These are phyloP conservation scores for Cercospora berteroae DNA, from an alignment of 2,329 filamentous ascomycete species.

Conservation along the genomic window DNA sequence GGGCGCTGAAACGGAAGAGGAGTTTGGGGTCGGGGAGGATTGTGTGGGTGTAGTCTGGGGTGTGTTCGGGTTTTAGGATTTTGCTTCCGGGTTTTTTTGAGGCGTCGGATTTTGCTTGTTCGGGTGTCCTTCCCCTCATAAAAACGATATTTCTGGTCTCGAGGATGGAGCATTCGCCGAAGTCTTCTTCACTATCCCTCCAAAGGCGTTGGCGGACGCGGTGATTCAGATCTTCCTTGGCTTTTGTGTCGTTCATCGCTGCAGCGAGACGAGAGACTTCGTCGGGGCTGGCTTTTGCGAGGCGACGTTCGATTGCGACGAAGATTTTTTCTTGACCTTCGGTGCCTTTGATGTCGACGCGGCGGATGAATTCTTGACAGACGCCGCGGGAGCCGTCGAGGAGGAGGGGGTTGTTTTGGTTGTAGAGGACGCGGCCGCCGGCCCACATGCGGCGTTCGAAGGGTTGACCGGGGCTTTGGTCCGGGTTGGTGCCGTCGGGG, in stretches of 20 bases:
- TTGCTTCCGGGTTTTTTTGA: constrained; percentile 34
- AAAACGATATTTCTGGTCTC: constrained; percentile 65
- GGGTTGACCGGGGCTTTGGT: constrained; percentile 70
- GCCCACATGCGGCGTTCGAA: constrained; percentile 85
- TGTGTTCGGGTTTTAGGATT: constrained; percentile 47
- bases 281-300: constrained; percentile 37
- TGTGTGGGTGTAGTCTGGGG: constrained; percentile 56
- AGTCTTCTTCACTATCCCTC: constrained; percentile 44
- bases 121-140: constrained; percentile 52
- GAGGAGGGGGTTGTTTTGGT: constrained; percentile 33
- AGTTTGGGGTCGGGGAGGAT: constrained; percentile 67
- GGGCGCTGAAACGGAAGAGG: constrained; percentile 85
- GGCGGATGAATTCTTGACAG: constrained; percentile 50
- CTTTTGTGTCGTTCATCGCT: constrained; percentile 41
- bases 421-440: constrained; percentile 68
- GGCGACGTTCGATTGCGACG: constrained; percentile 57
- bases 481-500: constrained; percentile 78
- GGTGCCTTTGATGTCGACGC: constrained; percentile 51
- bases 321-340: constrained; percentile 57
- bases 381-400: constrained; percentile 42
- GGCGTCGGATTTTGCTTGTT: constrained; percentile 37
- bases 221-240: constrained; percentile 34
- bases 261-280: constrained; percentile 37
- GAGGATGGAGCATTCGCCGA: constrained; percentile 48
- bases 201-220: constrained; percentile 45